These are phyloP conservation scores for Phytophthora gonapodyides DNA, from an alignment of 352 stramenopile species.

Conservation along the genomic window DNA sequence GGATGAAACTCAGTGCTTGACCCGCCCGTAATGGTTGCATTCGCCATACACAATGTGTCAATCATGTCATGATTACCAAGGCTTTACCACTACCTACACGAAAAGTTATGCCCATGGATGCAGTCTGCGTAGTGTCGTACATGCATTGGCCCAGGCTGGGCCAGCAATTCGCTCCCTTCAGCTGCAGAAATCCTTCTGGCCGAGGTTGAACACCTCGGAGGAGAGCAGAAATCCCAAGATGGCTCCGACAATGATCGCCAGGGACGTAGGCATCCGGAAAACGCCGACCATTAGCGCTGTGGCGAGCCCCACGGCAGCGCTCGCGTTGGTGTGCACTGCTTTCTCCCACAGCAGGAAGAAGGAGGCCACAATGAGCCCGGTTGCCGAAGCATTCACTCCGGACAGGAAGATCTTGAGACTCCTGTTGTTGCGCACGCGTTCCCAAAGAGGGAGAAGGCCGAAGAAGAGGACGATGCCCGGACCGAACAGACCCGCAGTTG, in stretches of 20 bases:
- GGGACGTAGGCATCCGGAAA: conserved; percentile 70
- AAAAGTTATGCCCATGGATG: too few relatives aligned
- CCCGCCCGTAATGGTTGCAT: too few relatives aligned
- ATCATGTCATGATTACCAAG: background rate
- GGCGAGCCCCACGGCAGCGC: conserved; percentile 86
- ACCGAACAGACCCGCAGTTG: conserved; percentile 90
- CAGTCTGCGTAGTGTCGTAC: too few relatives aligned
- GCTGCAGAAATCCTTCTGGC: conserved; percentile 57
- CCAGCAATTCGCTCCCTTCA: conserved; percentile 8
- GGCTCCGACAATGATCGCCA: conserved; percentile 63
- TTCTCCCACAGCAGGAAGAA: conserved; percentile 91
- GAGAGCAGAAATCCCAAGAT: conserved; percentile 59
- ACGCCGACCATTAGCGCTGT: conserved; percentile 80
- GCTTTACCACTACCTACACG: too few relatives aligned
- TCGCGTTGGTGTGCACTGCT: conserved; percentile 76
- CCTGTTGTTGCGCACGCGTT: conserved; percentile 81
- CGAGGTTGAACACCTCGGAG: conserved; percentile 51
- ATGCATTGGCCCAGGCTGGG: too few relatives aligned
- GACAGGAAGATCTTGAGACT: conserved; percentile 89
- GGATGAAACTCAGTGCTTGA: too few relatives aligned
- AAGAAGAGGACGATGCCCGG: conserved; percentile 93
- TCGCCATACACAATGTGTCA: too few relatives aligned
- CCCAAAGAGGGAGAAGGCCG: conserved; percentile 92
- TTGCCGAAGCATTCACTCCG: conserved; percentile 91
- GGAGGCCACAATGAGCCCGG: conserved; percentile 89